Percentiles rank a stretch among this genome's conserved stretches.
phyloP scores from a whole-genome alignment of 1,139 yeast genomes.

The Hyphopichia burtonii region DNA sequence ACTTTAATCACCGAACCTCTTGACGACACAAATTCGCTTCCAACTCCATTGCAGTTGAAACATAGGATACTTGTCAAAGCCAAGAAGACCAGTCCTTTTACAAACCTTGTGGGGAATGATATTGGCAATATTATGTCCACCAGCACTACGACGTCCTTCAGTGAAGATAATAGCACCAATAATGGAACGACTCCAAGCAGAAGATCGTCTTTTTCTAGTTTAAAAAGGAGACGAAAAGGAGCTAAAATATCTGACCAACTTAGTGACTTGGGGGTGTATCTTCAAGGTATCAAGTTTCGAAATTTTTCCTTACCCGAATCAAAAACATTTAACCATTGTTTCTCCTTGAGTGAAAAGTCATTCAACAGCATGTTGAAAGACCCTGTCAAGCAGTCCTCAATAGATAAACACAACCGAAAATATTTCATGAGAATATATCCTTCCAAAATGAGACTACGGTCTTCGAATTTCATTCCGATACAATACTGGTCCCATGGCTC shows the following conservation, averaged over 20 bases:
- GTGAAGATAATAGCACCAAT: slow-evolving; percentile 36
- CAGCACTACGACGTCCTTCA: slow-evolving; percentile 44
- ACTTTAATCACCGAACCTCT: slow-evolving; percentile 50
- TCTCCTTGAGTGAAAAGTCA: slow-evolving; percentile 78
- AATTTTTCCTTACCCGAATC: slow-evolving; percentile 88
- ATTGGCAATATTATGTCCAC: slow-evolving; percentile 18
- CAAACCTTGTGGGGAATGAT: slow-evolving; percentile 17
- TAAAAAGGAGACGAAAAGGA: slow-evolving; percentile 20
- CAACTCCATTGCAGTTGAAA: slow-evolving; percentile 71
- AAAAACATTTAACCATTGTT: slow-evolving; percentile 75
- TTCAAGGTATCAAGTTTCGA: slow-evolving; percentile 73
- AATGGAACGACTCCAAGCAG: slow-evolving; percentile 1
- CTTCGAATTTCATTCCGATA: slow-evolving; percentile 79
- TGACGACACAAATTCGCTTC: slow-evolving; percentile 37
- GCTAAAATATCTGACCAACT: slow-evolving; percentile 45
- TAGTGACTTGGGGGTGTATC: slow-evolving; percentile 61
- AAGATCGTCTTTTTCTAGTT: slow-evolving; percentile 17
- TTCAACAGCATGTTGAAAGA: slow-evolving; percentile 66
- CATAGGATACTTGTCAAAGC: slow-evolving; percentile 75
- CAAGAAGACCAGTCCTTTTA: slow-evolving; percentile 49
- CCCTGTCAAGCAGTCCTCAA: slow-evolving; percentile 45
- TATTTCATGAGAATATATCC: slow-evolving; percentile 88
- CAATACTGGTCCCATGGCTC: slow-evolving; percentile 80
- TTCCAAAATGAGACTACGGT: slow-evolving; percentile 68
- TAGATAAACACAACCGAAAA: slow-evolving; percentile 74